Percentiles rank a stretch among this genome's conserved stretches.
These are phyloP conservation scores for Mycena vitilis DNA, from an alignment of 768 basidiomycete species.

Conservation along the genomic window DNA sequence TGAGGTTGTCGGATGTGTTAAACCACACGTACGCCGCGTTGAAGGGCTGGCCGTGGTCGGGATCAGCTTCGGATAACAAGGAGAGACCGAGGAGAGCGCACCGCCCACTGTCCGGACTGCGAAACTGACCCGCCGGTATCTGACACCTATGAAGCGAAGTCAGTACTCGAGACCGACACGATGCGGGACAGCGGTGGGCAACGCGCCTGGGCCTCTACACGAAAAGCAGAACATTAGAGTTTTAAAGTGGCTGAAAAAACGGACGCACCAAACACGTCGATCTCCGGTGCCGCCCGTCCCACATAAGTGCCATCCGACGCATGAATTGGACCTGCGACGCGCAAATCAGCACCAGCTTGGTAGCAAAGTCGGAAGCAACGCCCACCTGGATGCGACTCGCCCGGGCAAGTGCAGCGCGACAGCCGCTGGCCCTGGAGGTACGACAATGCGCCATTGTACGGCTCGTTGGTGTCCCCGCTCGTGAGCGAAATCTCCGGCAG, in stretches of 20 bases:
- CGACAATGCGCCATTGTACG: conserved; percentile 69
- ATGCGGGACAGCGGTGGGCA: too few species aligned
- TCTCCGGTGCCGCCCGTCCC: conserved; percentile 88
- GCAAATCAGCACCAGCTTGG: too few species aligned
- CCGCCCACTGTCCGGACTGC: conserved; percentile 84
- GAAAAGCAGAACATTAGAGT: too few species aligned
- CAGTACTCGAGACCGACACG: too few species aligned
- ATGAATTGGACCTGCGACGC: conserved; percentile 77
- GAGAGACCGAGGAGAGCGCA: background rate
- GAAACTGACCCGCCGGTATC: conserved; percentile 65
- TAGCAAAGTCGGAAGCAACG: too few species aligned
- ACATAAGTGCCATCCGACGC: conserved; percentile 79
- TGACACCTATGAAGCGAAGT: background rate
- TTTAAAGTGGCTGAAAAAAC: too few species aligned
- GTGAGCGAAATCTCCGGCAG: conserved; percentile 68
- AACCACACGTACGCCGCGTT: conserved; percentile 77
- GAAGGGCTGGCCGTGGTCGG: conserved; percentile 66
- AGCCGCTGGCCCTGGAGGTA: conserved; percentile 83
- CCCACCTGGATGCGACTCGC: conserved; percentile 86
- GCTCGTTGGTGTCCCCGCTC: conserved; percentile 63
- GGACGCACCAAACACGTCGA: conserved; percentile 69
- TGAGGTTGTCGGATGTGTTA: conserved; percentile 68
- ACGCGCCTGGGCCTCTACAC: conserved; percentile 13
- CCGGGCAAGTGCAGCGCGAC: conserved; percentile 88
- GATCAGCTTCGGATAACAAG: background rate